Conservation (phyloP, 257 asterid species). For the Cynanchum wilfordii region DNA sequence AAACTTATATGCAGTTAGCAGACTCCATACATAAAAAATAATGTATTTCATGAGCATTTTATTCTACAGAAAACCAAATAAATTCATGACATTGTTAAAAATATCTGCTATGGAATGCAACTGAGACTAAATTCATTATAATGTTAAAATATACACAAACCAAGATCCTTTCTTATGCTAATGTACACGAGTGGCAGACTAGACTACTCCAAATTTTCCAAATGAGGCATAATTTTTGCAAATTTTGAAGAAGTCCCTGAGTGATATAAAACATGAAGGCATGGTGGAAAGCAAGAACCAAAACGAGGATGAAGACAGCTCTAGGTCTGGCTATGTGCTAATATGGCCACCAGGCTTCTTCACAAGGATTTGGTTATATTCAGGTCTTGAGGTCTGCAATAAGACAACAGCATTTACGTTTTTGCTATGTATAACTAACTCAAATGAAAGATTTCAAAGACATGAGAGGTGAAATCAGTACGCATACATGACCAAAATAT, state of each 20-base stretch:
- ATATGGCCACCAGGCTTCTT: constrained; percentile 91
- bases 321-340: constrained; percentile 14
- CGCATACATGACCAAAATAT: neutral
- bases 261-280: constrained; percentile 10
- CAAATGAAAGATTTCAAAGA: neutral
- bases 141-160: neutral
- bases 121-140: neutral
- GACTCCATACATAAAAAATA: neutral
- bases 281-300: neutral
- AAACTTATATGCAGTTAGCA: neutral
- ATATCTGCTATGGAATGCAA: neutral
- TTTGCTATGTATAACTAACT: neutral
- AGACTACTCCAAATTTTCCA: too few species aligned
- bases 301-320: neutral
- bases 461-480: neutral
- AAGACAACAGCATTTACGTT: constrained; percentile 6
- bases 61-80: neutral
- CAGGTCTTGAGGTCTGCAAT: constrained; percentile 87
- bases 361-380: constrained; percentile 80
- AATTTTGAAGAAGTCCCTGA: constrained; percentile 10
- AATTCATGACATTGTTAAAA: neutral
- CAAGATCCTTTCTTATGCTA: neutral
- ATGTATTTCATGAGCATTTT: neutral
- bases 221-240: neutral
- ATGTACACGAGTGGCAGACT: neutral